A percentile compares a stretch with the other conserved stretches of the same genome.
These are phyloP conservation scores for Phytophthora syringae DNA, from an alignment of 352 stramenopile species.

Conservation along the genomic window DNA sequence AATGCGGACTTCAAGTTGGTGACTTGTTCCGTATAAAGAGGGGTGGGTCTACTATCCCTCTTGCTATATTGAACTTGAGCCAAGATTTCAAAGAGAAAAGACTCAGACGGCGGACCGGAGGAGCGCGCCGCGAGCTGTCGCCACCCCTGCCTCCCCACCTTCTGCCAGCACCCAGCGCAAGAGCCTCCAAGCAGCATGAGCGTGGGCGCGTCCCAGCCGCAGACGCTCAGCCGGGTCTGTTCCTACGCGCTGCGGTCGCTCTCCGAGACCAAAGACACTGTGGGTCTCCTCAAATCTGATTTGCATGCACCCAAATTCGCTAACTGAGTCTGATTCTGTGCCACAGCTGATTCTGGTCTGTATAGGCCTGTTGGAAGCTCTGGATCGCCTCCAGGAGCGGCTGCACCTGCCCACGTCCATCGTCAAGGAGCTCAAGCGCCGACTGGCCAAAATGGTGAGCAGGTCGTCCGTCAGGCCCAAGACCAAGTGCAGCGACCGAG, in stretches of 20 bases:
- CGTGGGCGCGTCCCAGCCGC: conserved; percentile 23
- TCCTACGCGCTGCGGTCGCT: conserved; percentile 70
- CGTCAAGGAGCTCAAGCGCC: conserved; percentile 79
- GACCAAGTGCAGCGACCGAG: conserved; percentile 28
- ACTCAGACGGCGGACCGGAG: not conserved
- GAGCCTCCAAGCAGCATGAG: conserved; percentile 16
- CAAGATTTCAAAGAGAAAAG: conserved; percentile 26
- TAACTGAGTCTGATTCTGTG: conserved; percentile 19
- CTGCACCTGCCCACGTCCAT: conserved; percentile 71
- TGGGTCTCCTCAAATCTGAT: conserved; percentile 33
- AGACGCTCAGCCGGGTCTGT: conserved; percentile 48
- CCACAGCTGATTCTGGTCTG: conserved; percentile 79
- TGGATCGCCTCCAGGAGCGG: conserved; percentile 77
- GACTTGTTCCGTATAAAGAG: too few species aligned
- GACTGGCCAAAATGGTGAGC: conserved; percentile 70
- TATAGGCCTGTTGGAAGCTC: conserved; percentile 73
- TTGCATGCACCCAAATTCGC: not conserved
- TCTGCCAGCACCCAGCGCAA: not conserved
- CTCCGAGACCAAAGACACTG: conserved; percentile 77
- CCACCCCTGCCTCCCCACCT: conserved; percentile 7
- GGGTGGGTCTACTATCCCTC: not conserved
- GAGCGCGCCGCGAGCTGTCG: conserved; percentile 4
- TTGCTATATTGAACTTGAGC: conserved; percentile 17
- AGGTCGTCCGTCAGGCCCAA: conserved; percentile 46
- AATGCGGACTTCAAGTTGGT: too few species aligned